Conservation (phyloP, 164 flowering plant genomes). For the Cinnamomum micranthum region DNA sequence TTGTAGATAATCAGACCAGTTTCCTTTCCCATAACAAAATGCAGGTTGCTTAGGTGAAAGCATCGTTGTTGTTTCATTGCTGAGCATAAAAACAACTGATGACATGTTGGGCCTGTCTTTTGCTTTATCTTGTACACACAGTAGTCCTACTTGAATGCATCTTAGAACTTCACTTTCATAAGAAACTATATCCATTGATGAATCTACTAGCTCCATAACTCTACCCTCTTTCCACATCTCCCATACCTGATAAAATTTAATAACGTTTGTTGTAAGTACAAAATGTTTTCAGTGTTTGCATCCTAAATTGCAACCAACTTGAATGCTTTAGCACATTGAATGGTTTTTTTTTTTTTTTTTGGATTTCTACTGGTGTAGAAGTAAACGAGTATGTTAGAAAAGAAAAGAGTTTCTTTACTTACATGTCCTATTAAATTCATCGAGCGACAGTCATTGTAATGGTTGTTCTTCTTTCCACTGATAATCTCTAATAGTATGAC, state of each 20-base stretch:
- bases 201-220: slow-evolving; percentile 7
- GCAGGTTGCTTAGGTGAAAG: slow-evolving; percentile 17
- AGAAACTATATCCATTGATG: background rate
- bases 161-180: slow-evolving; percentile 1
- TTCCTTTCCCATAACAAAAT: background rate
- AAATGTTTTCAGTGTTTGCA: too few species aligned
- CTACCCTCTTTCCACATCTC: slow-evolving; percentile 11
- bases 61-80: slow-evolving; percentile 24
- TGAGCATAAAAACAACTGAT: slow-evolving; percentile 4
- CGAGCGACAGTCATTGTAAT: slow-evolving; percentile 18
- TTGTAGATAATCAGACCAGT: background rate
- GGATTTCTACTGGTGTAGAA: background rate
- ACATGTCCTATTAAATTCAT: slow-evolving; percentile 49
- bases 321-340: background rate
- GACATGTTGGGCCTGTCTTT: slow-evolving; percentile 14
- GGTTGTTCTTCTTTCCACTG: slow-evolving; percentile 47
- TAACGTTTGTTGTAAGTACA: too few species aligned
- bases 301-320: background rate
- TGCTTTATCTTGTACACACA: slow-evolving; percentile 15
- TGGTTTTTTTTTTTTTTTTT: too few species aligned
- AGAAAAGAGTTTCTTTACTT: slow-evolving; percentile 7
- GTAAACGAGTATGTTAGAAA: too few species aligned
- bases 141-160: slow-evolving; percentile 14
- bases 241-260: slow-evolving; percentile 9
- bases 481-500: slow-evolving; percentile 48